Evolutionary conservation across 2,329 filamentous ascomycete species (phyloP).

Genomic region (Talaromyces piceae): DNA sequence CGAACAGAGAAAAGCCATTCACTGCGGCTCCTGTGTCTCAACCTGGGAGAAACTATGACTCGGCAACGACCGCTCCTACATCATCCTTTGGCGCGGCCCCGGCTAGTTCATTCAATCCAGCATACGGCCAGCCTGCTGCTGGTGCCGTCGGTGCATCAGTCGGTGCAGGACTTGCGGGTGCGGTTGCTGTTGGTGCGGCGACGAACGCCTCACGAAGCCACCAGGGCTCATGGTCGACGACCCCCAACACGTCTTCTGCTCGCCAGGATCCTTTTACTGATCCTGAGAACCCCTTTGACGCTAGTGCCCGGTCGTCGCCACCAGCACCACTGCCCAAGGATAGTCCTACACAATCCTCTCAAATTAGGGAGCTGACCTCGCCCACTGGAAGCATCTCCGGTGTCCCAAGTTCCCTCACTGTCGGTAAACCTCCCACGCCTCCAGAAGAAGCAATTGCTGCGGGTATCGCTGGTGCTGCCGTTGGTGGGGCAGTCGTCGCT

Average conservation of each 20-base stretch:
- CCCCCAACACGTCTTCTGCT: not conserved
- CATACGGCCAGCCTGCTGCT: slow-evolving; percentile 41
- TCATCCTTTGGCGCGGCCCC: slow-evolving; percentile 81
- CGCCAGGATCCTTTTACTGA: slow-evolving; percentile 43
- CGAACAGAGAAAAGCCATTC: slow-evolving; percentile 59
- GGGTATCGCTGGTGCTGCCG: slow-evolving; percentile 34
- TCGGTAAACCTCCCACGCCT: not conserved
- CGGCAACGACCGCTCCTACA: slow-evolving; percentile 43
- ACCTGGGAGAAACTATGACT: slow-evolving; percentile 13
- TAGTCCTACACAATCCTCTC: slow-evolving; percentile 17
- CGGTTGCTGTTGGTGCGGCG: slow-evolving; percentile 5
- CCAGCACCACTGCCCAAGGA: slow-evolving; percentile 12
- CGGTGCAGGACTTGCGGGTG: slow-evolving; percentile 13
- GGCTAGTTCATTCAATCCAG: slow-evolving; percentile 73
- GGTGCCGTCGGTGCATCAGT: slow-evolving; percentile 17
- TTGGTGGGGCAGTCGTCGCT: slow-evolving; percentile 34
- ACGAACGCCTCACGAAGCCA: slow-evolving; percentile 24
- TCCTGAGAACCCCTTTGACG: slow-evolving; percentile 64
- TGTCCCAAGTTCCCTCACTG: not conserved
- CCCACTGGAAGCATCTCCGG: slow-evolving; percentile 5
- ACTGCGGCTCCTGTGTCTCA: slow-evolving; percentile 24
- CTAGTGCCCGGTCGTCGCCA: slow-evolving; percentile 44
- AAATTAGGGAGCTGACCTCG: slow-evolving; percentile 35
- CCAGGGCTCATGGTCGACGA: slow-evolving; percentile 6
- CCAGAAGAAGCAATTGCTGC: slow-evolving; percentile 3